Conservation (phyloP, 257 asterid genomes). For the Salvia rosmarinus region DNA sequence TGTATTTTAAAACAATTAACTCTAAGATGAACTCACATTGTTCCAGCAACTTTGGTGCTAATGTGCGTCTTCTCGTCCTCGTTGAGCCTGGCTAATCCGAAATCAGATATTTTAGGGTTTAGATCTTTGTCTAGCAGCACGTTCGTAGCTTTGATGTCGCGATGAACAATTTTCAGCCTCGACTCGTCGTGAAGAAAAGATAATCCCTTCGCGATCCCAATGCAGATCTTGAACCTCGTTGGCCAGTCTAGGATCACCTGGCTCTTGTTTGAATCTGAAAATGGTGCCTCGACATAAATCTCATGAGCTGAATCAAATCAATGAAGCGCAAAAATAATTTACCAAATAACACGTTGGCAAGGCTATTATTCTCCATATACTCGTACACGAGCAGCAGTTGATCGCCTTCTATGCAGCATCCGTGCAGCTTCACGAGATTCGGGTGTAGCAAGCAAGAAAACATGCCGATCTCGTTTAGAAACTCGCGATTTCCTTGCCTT, state of each 20-base stretch:
- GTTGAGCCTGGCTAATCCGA: slow-evolving; percentile 86
- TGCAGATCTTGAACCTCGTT: slow-evolving; percentile 71
- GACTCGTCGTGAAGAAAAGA: slow-evolving; percentile 90
- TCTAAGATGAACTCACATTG: slow-evolving; percentile 68
- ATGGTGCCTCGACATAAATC: background rate
- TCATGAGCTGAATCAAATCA: background rate
- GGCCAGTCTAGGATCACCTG: slow-evolving; percentile 78
- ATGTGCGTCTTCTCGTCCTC: slow-evolving; percentile 83
- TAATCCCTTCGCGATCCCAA: slow-evolving; percentile 84
- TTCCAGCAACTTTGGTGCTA: slow-evolving; percentile 92
- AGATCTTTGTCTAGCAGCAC: slow-evolving; percentile 77
- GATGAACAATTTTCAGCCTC: slow-evolving; percentile 79
- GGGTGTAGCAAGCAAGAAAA: slow-evolving; percentile 84
- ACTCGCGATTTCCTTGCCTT: slow-evolving; percentile 84
- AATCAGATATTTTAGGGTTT: slow-evolving; percentile 88
- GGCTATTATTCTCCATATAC: slow-evolving; percentile 90
- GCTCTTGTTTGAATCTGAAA: slow-evolving; percentile 55
- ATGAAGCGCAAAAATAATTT: slow-evolving; percentile 12
- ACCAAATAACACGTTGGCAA: slow-evolving; percentile 73
- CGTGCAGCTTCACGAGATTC: slow-evolving; percentile 81
- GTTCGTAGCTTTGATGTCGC: slow-evolving; percentile 92
- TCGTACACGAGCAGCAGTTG: slow-evolving; percentile 79
- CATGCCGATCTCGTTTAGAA: slow-evolving; percentile 85
- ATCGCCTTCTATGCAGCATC: slow-evolving; percentile 85
- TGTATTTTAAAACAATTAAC: too few relatives aligned